These are phyloP conservation scores for Daedaleopsis nitida DNA, from an alignment of 768 basidiomycete species.

Conservation along the genomic window DNA sequence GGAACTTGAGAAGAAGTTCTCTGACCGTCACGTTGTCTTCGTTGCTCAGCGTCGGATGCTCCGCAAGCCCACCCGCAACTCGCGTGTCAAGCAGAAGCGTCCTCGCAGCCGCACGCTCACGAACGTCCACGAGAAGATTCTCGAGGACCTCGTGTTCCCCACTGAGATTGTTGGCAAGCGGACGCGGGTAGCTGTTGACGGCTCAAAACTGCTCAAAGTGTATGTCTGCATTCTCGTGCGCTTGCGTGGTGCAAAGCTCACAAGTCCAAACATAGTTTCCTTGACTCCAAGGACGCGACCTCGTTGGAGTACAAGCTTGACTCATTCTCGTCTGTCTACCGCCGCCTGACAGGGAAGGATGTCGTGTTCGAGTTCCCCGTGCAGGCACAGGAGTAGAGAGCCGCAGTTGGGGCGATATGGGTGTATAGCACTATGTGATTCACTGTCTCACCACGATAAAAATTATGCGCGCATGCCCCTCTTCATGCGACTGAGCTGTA, in stretches of 20 bases:
- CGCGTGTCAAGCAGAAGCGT: constrained; percentile 92
- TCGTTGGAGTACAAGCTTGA: constrained; percentile 99
- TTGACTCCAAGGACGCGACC: constrained; percentile 97
- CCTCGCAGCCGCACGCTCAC: constrained; percentile 97
- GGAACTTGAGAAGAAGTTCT: constrained; percentile 99
- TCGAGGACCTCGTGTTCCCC: constrained; percentile 98
- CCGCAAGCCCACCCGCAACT: constrained; percentile 93
- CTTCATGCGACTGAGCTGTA: constrained; percentile 21
- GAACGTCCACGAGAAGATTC: constrained; percentile 95
- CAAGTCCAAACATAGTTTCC: constrained; percentile 58
- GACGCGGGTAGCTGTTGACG: constrained; percentile 91
- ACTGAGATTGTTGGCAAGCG: constrained; percentile 99
- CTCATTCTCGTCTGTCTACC: constrained; percentile 97
- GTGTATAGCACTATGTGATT: constrained; percentile 36
- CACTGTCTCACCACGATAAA: constrained; percentile 32
- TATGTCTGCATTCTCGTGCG: constrained; percentile 47
- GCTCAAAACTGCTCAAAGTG: constrained; percentile 97
- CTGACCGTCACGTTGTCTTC: constrained; percentile 98
- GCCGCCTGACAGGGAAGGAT: constrained; percentile 93
- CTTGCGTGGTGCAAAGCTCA: neutral
- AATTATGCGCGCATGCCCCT: constrained; percentile 38
- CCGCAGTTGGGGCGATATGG: constrained; percentile 34
- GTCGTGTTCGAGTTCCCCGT: constrained; percentile 93
- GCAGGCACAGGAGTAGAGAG: constrained; percentile 65
- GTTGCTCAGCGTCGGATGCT: constrained; percentile 98